Percentiles rank a stretch among this genome's conserved stretches.
Conservation (phyloP, 768 basidiomycete species). For the Boletus sp. region DNA sequence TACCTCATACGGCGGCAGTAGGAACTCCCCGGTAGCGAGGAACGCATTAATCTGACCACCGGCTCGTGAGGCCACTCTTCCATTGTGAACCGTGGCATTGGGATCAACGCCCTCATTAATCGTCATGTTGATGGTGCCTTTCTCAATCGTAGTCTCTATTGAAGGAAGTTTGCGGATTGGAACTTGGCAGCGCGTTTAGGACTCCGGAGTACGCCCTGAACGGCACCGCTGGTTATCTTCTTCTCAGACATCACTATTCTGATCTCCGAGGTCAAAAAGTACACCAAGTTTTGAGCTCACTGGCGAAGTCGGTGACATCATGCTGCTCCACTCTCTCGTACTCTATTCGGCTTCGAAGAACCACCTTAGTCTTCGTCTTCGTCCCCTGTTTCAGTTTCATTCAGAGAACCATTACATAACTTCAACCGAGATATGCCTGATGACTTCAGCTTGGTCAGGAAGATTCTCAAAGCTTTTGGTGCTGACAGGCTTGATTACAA, state of each 20-base stretch:
- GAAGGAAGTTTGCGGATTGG: background rate
- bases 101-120: background rate
- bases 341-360: background rate
- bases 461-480: background rate
- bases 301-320: background rate
- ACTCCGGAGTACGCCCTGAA: too few relatives aligned
- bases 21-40: background rate
- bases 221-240: too few relatives aligned
- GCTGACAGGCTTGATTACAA: background rate
- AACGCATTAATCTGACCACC: background rate
- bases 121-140: background rate
- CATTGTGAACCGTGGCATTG: background rate
- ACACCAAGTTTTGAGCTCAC: background rate
- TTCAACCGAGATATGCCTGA: background rate
- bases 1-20: background rate
- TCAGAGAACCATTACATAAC: background rate
- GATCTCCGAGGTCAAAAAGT: conserved; percentile 4
- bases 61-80: background rate
- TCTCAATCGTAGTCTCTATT: background rate
- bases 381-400: background rate
- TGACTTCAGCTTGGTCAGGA: background rate
- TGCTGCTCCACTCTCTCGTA: background rate
- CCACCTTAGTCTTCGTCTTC: background rate
- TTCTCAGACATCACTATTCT: background rate
- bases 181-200: too few relatives aligned